phyloP scores from a whole-genome alignment of 345 rosid species.

The Microthlaspi erraticum region DNA sequence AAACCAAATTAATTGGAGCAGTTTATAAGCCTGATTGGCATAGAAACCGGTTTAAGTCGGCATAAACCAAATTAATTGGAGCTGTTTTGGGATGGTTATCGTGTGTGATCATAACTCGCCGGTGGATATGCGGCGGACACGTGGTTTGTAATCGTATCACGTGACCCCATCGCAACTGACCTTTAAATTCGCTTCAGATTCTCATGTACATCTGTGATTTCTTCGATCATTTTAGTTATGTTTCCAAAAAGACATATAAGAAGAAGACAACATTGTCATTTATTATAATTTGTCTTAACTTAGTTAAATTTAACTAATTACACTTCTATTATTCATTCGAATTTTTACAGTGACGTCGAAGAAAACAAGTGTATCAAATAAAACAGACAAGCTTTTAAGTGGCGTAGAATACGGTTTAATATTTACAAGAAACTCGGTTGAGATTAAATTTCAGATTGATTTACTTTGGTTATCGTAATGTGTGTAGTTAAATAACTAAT shows the following conservation, averaged over 20 bases:
- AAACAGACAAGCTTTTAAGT: not conserved
- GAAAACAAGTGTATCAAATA: not conserved
- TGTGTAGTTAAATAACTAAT: constrained; percentile 3
- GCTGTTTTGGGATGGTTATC: constrained; percentile 7
- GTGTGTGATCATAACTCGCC: constrained; percentile 37
- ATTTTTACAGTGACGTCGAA: not conserved
- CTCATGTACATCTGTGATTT: constrained; percentile 36
- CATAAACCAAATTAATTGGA: not conserved
- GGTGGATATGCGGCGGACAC: constrained; percentile 36
- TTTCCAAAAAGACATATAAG: constrained; percentile 30
- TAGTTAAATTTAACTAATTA: not conserved
- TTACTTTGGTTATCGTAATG: constrained; percentile 9
- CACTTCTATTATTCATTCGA: not conserved
- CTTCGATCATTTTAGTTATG: constrained; percentile 20
- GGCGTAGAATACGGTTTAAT: constrained; percentile 27
- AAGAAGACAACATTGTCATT: not conserved
- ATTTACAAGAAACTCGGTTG: not conserved
- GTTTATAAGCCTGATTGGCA: not conserved
- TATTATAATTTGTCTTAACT: not conserved
- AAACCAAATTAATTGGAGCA: no score
- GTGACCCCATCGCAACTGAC: constrained; percentile 28
- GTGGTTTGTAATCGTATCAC: constrained; percentile 33
- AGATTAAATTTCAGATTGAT: constrained; percentile 12
- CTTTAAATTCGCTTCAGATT: constrained; percentile 36
- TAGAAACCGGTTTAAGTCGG: constrained; percentile 7